phyloP scores from a whole-genome alignment of 352 stramenopile genomes.

The Pythium aquatile region DNA sequence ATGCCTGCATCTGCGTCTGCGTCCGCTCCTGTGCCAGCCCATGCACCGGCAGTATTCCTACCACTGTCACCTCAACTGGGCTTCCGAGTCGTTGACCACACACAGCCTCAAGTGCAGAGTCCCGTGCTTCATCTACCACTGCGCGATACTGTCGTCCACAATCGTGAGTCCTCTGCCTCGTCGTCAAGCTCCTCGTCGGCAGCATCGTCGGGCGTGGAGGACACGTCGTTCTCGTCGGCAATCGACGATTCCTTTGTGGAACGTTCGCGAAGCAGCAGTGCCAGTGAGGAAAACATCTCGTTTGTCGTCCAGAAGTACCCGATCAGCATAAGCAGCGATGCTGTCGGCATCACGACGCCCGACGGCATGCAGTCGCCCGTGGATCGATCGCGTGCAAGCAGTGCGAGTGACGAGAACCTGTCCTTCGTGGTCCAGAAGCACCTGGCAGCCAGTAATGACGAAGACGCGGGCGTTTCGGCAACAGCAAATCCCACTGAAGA shows the following conservation, averaged over 20 bases:
- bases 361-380: background rate
- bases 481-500: background rate
- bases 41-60: background rate
- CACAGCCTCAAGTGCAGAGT: background rate
- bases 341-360: background rate
- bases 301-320: background rate
- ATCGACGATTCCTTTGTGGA: slow-evolving; percentile 25
- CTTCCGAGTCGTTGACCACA: slow-evolving; percentile 22
- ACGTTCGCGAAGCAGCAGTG: slow-evolving; percentile 5
- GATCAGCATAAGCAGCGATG: too few species aligned
- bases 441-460: background rate
- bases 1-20: background rate
- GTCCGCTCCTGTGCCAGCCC: background rate
- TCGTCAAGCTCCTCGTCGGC: slow-evolving; percentile 17
- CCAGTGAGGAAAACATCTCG: slow-evolving; percentile 4
- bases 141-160: background rate
- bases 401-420: slow-evolving; percentile 7
- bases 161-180: slow-evolving; percentile 5
- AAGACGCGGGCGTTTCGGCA: too few species aligned
- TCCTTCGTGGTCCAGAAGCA: slow-evolving; percentile 16
- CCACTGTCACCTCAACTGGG: background rate
- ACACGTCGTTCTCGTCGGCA: slow-evolving; percentile 24
- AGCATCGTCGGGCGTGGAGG: slow-evolving; percentile 4
- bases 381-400: background rate
- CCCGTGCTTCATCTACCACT: background rate